Conservation (phyloP, 1,284 basidiomycete species). For the Schizophyllum amplum region DNA sequence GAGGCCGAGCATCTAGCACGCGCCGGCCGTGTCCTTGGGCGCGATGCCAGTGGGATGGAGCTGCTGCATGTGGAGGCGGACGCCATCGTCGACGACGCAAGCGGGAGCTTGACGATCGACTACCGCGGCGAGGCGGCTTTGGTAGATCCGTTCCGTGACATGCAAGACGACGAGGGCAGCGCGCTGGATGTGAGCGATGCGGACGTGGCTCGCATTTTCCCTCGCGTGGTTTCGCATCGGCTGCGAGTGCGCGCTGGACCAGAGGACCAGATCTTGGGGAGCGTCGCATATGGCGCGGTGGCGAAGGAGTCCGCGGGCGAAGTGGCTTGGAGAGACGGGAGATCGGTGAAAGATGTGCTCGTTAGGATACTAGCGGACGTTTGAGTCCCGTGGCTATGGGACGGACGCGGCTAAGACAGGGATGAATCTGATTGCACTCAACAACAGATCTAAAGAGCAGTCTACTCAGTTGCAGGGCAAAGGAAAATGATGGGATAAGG, state of each 20-base stretch:
- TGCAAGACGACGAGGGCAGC: neutral
- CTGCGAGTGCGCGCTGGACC: constrained; percentile 58
- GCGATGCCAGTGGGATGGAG: constrained; percentile 33
- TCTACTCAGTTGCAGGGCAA: too few relatives aligned
- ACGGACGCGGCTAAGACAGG: too few relatives aligned
- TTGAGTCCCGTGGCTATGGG: too few relatives aligned
- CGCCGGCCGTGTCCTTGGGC: constrained; percentile 55
- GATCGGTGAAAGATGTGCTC: constrained; percentile 50
- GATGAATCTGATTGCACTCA: too few relatives aligned
- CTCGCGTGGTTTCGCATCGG: constrained; percentile 63
- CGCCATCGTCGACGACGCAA: constrained; percentile 11
- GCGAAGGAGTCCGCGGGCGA: constrained; percentile 6
- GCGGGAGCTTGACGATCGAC: constrained; percentile 5
- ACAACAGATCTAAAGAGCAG: too few relatives aligned
- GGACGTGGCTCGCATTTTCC: constrained; percentile 61
- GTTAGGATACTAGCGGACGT: constrained; percentile 48
- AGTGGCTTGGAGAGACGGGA: constrained; percentile 21
- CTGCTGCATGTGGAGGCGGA: neutral
- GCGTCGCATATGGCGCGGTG: constrained; percentile 44
- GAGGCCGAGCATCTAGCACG: constrained; percentile 57
- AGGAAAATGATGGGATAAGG: too few relatives aligned
- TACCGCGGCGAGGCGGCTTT: constrained; percentile 3
- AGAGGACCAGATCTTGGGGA: constrained; percentile 57
- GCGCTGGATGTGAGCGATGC: constrained; percentile 60
- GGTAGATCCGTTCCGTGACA: neutral